Evolutionary conservation across 768 basidiomycete genomes (phyloP).

Genomic region (Tulasnella sp.): DNA sequence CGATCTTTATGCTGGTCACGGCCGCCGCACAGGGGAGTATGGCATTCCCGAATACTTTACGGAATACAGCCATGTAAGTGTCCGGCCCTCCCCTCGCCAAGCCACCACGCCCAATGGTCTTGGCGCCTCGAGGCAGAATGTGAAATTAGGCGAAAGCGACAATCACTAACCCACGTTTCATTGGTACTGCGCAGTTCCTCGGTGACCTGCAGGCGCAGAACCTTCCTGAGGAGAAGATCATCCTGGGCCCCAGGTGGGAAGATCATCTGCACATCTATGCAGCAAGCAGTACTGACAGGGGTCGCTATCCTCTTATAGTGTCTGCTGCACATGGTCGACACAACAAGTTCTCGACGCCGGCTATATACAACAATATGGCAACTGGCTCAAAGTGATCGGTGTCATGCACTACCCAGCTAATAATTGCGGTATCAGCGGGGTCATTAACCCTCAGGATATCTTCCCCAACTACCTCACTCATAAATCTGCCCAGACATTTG

Average conservation of each 20-base stretch:
- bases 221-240: slow-evolving; percentile 8
- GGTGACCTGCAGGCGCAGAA: not conserved
- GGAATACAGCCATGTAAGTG: slow-evolving; percentile 21
- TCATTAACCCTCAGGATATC: slow-evolving; percentile 34
- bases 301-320: slow-evolving; percentile 48
- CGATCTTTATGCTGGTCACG: slow-evolving; percentile 59
- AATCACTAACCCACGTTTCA: not conserved
- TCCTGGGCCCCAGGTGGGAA: slow-evolving; percentile 14
- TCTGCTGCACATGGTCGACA: slow-evolving; percentile 55
- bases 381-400: slow-evolving; percentile 18
- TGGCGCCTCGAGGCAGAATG: not conserved
- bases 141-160: not conserved
- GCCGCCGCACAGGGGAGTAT: slow-evolving; percentile 29
- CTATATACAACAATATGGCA: slow-evolving; percentile 29
- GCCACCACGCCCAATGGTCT: not conserved
- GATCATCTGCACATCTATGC: not conserved
- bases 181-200: not conserved
- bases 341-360: slow-evolving; percentile 31
- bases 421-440: slow-evolving; percentile 33
- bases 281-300: slow-evolving; percentile 30
- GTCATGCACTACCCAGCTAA: slow-evolving; percentile 27
- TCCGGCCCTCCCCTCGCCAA: not conserved
- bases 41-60: slow-evolving; percentile 24
- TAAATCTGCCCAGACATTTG: slow-evolving; percentile 41
- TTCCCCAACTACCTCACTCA: slow-evolving; percentile 55